phyloP scores from a whole-genome alignment of 1,139 yeast species.

The Blastobotrys buckinghamii region DNA sequence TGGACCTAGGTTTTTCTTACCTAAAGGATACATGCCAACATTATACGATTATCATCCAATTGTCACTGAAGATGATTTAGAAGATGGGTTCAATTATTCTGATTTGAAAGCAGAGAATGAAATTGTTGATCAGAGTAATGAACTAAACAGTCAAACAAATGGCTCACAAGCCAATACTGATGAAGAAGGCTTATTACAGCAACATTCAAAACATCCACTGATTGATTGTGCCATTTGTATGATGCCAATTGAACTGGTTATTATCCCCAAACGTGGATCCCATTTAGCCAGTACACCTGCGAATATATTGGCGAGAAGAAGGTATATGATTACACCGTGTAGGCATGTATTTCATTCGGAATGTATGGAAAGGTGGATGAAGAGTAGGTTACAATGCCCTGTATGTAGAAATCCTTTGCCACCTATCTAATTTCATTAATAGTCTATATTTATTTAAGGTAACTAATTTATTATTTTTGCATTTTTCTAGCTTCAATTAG shows the following conservation, averaged over 20 bases:
- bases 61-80: conserved; percentile 54
- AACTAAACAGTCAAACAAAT: conserved; percentile 27
- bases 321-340: conserved; percentile 90
- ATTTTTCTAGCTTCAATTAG: no score
- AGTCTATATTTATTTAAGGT: background rate
- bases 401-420: conserved; percentile 85
- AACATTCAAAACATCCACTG: conserved; percentile 33
- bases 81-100: conserved; percentile 38
- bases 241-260: conserved; percentile 63
- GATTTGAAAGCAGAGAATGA: conserved; percentile 8
- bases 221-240: conserved; percentile 87
- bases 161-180: no score
- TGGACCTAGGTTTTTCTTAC: conserved; percentile 83
- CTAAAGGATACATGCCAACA: conserved; percentile 64
- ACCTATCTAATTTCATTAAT: conserved; percentile 38
- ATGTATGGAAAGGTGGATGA: conserved; percentile 92
- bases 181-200: background rate
- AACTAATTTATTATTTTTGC: no score
- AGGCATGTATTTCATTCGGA: conserved; percentile 81
- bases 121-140: conserved; percentile 11
- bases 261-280: conserved; percentile 36
- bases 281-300: conserved; percentile 31
- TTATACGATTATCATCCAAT: conserved; percentile 79
- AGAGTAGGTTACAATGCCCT: conserved; percentile 87
- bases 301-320: conserved; percentile 34